Evolutionary conservation across 306 rosid genomes (phyloP), one percentile per base, ranked within the genome.

Genomic region (Lagenaria siceraria): DNA sequence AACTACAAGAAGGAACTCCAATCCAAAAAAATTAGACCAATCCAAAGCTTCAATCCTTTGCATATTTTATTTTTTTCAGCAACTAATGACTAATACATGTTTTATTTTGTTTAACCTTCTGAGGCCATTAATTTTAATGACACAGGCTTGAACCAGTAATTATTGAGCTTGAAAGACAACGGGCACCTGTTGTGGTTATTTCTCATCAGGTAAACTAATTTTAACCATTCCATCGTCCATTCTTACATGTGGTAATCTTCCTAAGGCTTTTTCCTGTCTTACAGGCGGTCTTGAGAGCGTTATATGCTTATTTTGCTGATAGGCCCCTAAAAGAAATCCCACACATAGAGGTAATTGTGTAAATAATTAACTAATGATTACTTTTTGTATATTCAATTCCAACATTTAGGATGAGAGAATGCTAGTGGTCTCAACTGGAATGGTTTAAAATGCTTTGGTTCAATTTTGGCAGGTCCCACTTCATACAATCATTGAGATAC

Each of bases 141-240:
- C 84, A 84, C 96, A 96, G 99, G 93, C 90, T 96, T 61, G 99
- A 95, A 84, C 99, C 99, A 38, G 99, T 95, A 59, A 90, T 95
- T 77, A 92, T 95, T 55, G 99, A 95, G 88, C 99, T 95, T 51
- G 99, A 95, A 82, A 89, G 99, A 78, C 99, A 95, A 53, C 85
- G 99, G 62, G 97, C 99, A 27, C 99, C 99, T 18, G 99, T 96
- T 51, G 99, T 96, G 36, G 98, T 96, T 86, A 90, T 96, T 85
- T 80, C 99, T 77, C 97, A 96, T 83, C 99, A 96, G 97, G 99
- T 95, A 80, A 69, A 10, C 27, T 78, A 14, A 14, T 33, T 77
- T 61, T 69, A 24, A 36, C 49, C 25, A 46, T 48, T 78, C 4
- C 21, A 63, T 52, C 25, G 38, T 15, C 6, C 75, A 61, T 14